Base-by-base conservation (phyloP, 805 yeast species). In the Isabelozyma heimii region DNA sequence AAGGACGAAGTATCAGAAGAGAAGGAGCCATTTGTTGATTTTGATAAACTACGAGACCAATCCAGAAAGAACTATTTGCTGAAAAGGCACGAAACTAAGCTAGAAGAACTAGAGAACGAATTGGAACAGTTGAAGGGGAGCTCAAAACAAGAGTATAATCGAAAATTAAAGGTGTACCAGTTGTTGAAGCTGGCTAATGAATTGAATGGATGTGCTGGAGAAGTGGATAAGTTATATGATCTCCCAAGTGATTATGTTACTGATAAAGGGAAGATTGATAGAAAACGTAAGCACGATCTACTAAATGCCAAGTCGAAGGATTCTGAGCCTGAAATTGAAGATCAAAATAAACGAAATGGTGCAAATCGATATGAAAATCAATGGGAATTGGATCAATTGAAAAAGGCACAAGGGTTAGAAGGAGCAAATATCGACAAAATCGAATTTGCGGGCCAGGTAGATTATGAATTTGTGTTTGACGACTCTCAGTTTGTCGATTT, bases 391-490 rank as follows among this genome's bases (percentile, higher is more conserved):
- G 81, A 78, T 37, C 86, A 83, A 54, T 60, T 75, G 13, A 58
- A 68, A 37, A 74, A 74, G 58, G 76, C 76, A 7, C 67, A 69
- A 42, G 63, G 63, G 47, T 54, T 52, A 5, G 60, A 56, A 28
- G 70, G 63, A 38, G 69, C 69, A 17, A 16, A 15, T 3, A 54
- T 64, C 1, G 81, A 77, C 55, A 75, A 73, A 44, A 72, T 79
- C 16, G 58, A 63, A 13, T 59, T 75, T 0, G 73, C 77, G 0
- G 69, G 69, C 2, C 75, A 65, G 35, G 72, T 74, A 8, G 64
- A 81, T 40, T 89, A 86, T 58, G 95, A 87, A 10, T 89, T 75
- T 67, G 92, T 89, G 0, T 87, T 87, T 65, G 94, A 89, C 61
- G 77, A 79, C 41, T 70, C 81, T 0, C 89, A 86, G 44, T 62